These are phyloP conservation scores for Lagenidium sp. DNA, from an alignment of 352 stramenopile species.

Conservation along the genomic window DNA sequence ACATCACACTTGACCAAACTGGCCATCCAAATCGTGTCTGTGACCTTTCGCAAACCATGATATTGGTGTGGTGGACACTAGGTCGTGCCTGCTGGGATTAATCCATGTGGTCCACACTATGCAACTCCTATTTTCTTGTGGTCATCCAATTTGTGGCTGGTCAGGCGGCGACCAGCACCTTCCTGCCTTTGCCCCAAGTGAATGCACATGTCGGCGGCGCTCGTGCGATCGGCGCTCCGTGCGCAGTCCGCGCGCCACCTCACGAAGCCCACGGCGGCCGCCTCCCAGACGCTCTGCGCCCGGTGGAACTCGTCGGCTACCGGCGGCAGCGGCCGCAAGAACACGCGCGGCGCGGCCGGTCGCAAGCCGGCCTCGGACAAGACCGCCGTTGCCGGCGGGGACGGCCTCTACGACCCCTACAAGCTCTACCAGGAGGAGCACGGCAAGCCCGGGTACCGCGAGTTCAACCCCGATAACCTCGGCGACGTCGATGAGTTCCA, in stretches of 20 bases:
- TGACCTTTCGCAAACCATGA: too few relatives aligned
- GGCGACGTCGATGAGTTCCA: conserved; percentile 43
- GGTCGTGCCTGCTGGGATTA: not conserved
- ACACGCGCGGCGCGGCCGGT: too few relatives aligned
- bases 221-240: conserved; percentile 32
- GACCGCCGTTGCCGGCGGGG: too few relatives aligned
- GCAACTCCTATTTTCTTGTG: not conserved
- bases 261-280: not conserved
- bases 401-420: conserved; percentile 74
- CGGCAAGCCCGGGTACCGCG: conserved; percentile 61
- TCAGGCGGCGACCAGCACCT: not conserved
- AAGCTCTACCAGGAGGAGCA: conserved; percentile 68
- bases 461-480: conserved; percentile 70
- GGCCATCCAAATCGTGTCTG: too few relatives aligned
- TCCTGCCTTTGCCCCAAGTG: not conserved
- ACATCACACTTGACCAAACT: conserved; percentile 26
- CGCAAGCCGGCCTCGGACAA: too few relatives aligned
- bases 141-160: not conserved
- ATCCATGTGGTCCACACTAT: not conserved
- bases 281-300: not conserved
- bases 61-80: conserved; percentile 7
- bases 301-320: conserved; percentile 9
- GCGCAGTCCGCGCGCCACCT: conserved; percentile 8
- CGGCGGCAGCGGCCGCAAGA: conserved; percentile 1
- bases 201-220: conserved; percentile 25